These are phyloP conservation scores for Acorus calamus DNA, from an alignment of 106 monocot genomes.

Conservation along the genomic window DNA sequence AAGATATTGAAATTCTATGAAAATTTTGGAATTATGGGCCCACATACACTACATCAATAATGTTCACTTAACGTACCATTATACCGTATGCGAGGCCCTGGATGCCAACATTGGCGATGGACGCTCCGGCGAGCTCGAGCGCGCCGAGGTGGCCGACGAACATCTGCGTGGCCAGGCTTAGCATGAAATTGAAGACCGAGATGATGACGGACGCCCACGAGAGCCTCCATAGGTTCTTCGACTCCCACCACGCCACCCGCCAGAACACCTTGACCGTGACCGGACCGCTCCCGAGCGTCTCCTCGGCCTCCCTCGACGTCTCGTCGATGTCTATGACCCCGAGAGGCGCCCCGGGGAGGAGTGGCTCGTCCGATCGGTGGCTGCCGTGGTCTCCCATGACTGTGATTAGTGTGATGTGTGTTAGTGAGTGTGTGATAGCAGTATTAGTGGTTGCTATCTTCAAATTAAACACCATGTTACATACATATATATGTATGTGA, in stretches of 20 bases:
- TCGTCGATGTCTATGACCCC: slow-evolving; percentile 6
- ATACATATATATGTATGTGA: no score
- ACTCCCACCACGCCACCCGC: slow-evolving; percentile 30
- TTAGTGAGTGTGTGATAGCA: no score
- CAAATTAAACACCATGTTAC: no score
- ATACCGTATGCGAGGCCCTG: slow-evolving; percentile 75
- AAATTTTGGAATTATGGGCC: no score
- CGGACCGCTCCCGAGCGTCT: slow-evolving; percentile 22
- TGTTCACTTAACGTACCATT: slow-evolving; percentile 25
- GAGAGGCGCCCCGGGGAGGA: no score
- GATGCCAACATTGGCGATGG: slow-evolving; percentile 56
- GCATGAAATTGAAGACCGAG: slow-evolving; percentile 41
- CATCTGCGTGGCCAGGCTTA: slow-evolving; percentile 63
- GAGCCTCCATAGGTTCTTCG: slow-evolving; percentile 42
- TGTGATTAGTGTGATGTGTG: no score
- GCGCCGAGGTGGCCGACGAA: slow-evolving; percentile 57
- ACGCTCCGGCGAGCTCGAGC: slow-evolving; percentile 53
- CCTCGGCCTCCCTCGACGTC: slow-evolving; percentile 27
- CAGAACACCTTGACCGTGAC: slow-evolving; percentile 7
- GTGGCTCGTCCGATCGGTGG: no score
- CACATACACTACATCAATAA: background rate
- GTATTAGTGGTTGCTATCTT: no score
- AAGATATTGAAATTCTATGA: no score
- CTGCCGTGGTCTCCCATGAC: no score
- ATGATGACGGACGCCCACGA: slow-evolving; percentile 61